Evolutionary conservation across 73 alveolate genomes (phyloP).

Genomic region (Paramecium caudatum): DNA sequence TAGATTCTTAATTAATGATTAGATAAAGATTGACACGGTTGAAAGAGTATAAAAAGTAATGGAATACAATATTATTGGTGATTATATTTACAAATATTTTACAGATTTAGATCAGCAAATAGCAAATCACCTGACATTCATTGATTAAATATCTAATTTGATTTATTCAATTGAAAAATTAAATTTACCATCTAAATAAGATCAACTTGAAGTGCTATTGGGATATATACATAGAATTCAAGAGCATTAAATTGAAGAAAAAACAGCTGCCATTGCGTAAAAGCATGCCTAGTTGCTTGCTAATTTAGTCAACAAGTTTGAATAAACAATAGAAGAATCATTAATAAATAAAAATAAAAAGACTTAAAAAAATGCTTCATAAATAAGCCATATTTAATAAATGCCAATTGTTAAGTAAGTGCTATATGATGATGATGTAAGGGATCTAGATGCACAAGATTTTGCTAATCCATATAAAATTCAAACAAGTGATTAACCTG

Average conservation of each 20-base stretch:
- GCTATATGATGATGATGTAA: conserved; percentile 54
- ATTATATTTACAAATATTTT: conserved; percentile 42
- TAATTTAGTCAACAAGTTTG: conserved; percentile 32
- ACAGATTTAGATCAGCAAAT: conserved; percentile 48
- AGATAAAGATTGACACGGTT: conserved; percentile 47
- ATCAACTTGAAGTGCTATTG: conserved; percentile 46
- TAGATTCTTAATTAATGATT: conserved; percentile 1
- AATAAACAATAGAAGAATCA: conserved; percentile 40
- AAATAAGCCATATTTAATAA: not conserved
- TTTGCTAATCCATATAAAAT: conserved; percentile 44
- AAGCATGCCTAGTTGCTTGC: conserved; percentile 28
- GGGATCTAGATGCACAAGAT: not conserved
- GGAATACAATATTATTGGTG: conserved; percentile 68
- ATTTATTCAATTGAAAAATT: conserved; percentile 40
- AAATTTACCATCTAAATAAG: conserved; percentile 13
- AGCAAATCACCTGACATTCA: not conserved
- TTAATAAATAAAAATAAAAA: not conserved
- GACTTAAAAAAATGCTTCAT: not conserved
- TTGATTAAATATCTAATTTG: conserved; percentile 25
- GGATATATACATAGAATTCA: conserved; percentile 42
- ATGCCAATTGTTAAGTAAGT: conserved; percentile 8
- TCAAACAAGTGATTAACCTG: conserved; percentile 1
- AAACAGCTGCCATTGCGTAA: conserved; percentile 33
- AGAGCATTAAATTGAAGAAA: conserved; percentile 3
- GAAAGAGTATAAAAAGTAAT: conserved; percentile 49